Evolutionary conservation across 176 grass and related monocot species (phyloP), one percentile per base, ranked within the genome.

Genomic region (Bonia amplexicaulis): DNA sequence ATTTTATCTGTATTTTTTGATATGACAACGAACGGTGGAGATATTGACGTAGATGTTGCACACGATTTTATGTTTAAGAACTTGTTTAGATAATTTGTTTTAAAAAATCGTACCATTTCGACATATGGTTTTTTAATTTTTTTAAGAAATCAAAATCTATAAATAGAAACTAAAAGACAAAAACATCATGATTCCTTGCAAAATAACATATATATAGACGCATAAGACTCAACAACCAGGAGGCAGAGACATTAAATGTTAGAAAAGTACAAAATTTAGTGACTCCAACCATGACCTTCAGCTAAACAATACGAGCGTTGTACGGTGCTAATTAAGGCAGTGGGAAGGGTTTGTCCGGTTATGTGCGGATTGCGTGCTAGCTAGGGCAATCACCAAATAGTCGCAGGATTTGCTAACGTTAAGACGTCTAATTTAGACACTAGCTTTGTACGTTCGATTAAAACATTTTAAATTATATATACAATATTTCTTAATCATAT

Each of bases 291-390:
- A 1, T 51, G 51, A 15, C 14, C 13, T 19, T 22, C 22, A 16
- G 33, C 33, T 67, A 20, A 68, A 40, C 16, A 69, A 45, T 40
- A 70, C 22, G 10, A 23, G 39, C 20, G 20, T n/a, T 39, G 7
- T 70, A 70, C 42, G 66, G 10, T 12, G 7, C 48, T 7, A 41
- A 41, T 6, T 15, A 27, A 5, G 57, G 31, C 33, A 78, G 48
- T 77, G 73, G 74, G 74, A 78, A 78, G 35, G 13, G 81, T 22
- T 16, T 45, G 14, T 72, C 39, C 72, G 80, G 67, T 33, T 63
- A 16, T 22, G 20, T n/a, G 25, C 2, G 59, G 17, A 51, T 45
- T 84, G 22, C 40, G 49, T 79, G 9, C 27, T 71, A 25, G 16
- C 27, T 71, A 25, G 10, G 33, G 9, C 13, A 63, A 76, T 12